Percentiles rank a stretch among this genome's conserved stretches.
These are phyloP conservation scores for Podospora anserina DNA, from an alignment of 495 filamentous ascomycete genomes.

Conservation along the genomic window DNA sequence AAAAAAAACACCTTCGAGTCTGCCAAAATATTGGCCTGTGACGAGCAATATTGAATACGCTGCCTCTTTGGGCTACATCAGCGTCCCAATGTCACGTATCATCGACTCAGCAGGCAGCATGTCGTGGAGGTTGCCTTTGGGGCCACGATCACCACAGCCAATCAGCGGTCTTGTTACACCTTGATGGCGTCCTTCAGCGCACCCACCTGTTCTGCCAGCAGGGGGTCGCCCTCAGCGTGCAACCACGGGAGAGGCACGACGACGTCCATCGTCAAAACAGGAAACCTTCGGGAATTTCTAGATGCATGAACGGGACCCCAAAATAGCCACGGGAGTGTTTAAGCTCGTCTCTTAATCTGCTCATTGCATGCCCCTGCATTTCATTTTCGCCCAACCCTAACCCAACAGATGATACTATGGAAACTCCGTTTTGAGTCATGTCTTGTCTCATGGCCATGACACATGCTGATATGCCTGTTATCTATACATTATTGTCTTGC, in stretches of 20 bases:
- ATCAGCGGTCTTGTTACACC: not conserved
- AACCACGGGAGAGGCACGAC: not conserved
- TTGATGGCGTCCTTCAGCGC: not conserved
- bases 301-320: not conserved
- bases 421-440: too few species aligned
- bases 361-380: not conserved
- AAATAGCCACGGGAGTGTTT: not conserved
- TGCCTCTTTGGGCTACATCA: not conserved
- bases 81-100: conserved; percentile 10
- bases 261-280: not conserved
- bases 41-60: not conserved
- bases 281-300: not conserved
- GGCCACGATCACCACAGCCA: not conserved
- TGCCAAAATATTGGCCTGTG: not conserved
- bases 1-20: not conserved
- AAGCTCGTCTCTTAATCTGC: not conserved
- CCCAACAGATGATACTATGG: not conserved
- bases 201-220: not conserved
- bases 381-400: not conserved
- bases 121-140: not conserved
- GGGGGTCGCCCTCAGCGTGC: not conserved
- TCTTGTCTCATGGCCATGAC: not conserved
- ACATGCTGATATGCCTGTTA: not conserved
- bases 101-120: not conserved
- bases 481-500: not conserved